phyloP scores from a whole-genome alignment of 2,329 filamentous ascomycete species.

The Diaporthe sp. region DNA sequence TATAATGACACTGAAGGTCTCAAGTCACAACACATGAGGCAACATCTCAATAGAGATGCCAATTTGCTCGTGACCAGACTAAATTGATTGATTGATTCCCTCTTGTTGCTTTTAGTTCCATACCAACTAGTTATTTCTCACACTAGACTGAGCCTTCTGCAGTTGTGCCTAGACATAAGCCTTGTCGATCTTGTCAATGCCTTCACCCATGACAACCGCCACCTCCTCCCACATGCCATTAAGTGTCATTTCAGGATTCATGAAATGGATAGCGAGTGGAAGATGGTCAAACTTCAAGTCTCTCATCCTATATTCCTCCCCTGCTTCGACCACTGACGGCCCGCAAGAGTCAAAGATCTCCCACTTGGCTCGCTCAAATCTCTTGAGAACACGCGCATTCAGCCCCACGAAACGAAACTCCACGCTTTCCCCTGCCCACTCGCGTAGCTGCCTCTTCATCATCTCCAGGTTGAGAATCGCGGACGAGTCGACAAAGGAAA shows the following conservation, averaged over 20 bases:
- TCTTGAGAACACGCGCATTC: conserved; percentile 11
- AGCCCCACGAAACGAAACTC: conserved; percentile 22
- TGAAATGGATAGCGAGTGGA: conserved; percentile 10
- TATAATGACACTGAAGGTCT: not conserved
- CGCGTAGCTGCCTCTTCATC: conserved; percentile 26
- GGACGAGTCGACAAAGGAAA: conserved; percentile 49
- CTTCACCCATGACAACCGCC: conserved; percentile 1
- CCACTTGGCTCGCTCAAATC: conserved; percentile 30
- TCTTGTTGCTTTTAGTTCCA: no score
- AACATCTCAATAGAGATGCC: not conserved
- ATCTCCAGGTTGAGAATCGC: conserved; percentile 43
- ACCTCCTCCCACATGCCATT: conserved; percentile 22
- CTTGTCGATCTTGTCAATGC: not conserved
- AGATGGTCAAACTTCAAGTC: conserved; percentile 20
- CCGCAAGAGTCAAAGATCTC: conserved; percentile 7
- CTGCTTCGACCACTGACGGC: not conserved
- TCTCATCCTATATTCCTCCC: not conserved
- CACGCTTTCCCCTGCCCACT: conserved; percentile 19
- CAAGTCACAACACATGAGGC: no score
- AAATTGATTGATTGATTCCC: not conserved
- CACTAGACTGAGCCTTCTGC: not conserved
- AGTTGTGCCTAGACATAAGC: not conserved
- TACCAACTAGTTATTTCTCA: not conserved
- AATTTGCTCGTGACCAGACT: not conserved
- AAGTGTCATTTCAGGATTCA: conserved; percentile 3